These are phyloP conservation scores for Globisporangium mamillatum DNA, from an alignment of 352 stramenopile species.

Conservation along the genomic window DNA sequence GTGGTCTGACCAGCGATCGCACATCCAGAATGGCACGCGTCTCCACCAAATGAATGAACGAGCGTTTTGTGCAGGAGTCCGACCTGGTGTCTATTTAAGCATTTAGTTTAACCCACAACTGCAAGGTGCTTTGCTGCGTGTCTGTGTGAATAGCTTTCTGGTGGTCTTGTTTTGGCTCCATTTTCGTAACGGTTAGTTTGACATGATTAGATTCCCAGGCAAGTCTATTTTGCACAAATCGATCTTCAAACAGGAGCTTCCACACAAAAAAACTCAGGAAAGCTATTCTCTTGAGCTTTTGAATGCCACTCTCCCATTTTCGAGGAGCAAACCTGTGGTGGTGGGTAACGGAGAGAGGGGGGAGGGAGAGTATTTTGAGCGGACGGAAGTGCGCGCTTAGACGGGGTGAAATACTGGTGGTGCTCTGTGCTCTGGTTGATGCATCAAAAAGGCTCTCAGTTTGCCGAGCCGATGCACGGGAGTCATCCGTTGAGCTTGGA, in stretches of 20 bases:
- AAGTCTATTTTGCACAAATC: not conserved
- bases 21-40: slow-evolving; percentile 1
- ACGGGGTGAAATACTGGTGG: slow-evolving; percentile 35
- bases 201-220: not conserved
- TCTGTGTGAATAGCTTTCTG: slow-evolving; percentile 4
- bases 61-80: not conserved
- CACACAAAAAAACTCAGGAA: not conserved
- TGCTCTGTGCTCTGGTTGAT: slow-evolving; percentile 12
- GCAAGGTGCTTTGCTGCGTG: not conserved
- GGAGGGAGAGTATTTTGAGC: not conserved
- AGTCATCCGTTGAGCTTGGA: slow-evolving; percentile 25
- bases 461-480: slow-evolving; percentile 18
- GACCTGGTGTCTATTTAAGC: not conserved
- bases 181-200: slow-evolving; percentile 2
- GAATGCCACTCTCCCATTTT: not conserved
- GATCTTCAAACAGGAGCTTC: not conserved
- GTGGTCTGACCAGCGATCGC: slow-evolving; percentile 3
- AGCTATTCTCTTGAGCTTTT: not conserved
- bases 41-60: slow-evolving; percentile 9
- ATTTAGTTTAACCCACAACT: not conserved
- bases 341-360: not conserved
- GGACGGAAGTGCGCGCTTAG: slow-evolving; percentile 14
- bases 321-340: not conserved
- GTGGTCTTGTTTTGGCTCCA: not conserved
- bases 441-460: slow-evolving; percentile 3